Base-by-base conservation (phyloP, 495 filamentous ascomycete genomes). In the Penicillium canescens region DNA sequence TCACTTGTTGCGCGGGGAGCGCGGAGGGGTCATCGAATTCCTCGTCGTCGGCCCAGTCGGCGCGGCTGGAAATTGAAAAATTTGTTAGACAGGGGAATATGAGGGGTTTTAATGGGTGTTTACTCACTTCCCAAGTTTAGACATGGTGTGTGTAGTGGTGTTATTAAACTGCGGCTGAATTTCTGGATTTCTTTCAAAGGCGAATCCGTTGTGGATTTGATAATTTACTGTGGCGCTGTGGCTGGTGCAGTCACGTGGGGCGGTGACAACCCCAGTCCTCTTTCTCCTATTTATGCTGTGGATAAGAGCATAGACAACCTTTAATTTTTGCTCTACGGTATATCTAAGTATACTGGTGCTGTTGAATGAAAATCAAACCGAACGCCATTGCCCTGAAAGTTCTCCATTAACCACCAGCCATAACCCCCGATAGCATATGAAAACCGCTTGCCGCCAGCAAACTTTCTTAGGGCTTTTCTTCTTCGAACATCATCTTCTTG, bases 11-110 rank as follows among this genome's bases (percentile, higher is more conserved):
- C 42, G 89, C 81, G 46, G 95, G 94, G 57, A 98, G 88, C 28
- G 85, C 84, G 65, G 81, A 80, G 66, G 84, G 74, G 70, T 87
- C 80, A 75, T 97, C 94, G 62, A 96, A 91, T 75, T 90, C 86
- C 55, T 96, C 91, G 66, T 98, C 94, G 78, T 97, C 95, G 67
- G 94, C 95, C 94, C 94, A 98, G 82, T 98, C 87, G 66, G 83
- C 82, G 55, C 83, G 82, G 69, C 82, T 86, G 59, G 20, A 67
- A 59, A 61, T 52, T 45, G 53, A 57, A 61, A 63, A 57, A 52
- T 28, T 39, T 50, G 55, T 66, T 58, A 67, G 60, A 45, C 6
- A 20, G 31, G 13, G 36, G 9, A 26, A 20, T 48, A 38, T 14
- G 16, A 12, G n/a, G 24, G 18, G 13, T 12, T 47, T 51, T 35